These are phyloP conservation scores for Penicillium parvum DNA, from an alignment of 495 filamentous ascomycete species.

Conservation along the genomic window DNA sequence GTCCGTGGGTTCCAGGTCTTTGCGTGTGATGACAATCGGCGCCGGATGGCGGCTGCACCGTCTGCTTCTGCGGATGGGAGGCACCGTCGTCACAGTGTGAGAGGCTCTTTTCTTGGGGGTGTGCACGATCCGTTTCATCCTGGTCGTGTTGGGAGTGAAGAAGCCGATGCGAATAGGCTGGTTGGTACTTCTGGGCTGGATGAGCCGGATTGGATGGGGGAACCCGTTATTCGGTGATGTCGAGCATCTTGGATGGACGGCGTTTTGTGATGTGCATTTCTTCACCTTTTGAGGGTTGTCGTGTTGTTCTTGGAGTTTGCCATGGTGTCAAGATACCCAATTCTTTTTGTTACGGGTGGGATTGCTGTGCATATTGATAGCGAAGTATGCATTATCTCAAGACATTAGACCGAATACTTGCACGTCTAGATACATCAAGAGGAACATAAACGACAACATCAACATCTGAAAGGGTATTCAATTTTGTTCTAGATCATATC, in stretches of 20 bases:
- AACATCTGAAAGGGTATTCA: conserved; percentile 26
- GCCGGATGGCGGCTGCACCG: conserved; percentile 29
- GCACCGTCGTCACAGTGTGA: conserved; percentile 25
- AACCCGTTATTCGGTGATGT: conserved; percentile 49
- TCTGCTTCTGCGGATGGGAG: conserved; percentile 37
- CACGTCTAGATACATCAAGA: no score
- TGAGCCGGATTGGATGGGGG: conserved; percentile 59
- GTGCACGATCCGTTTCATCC: conserved; percentile 19
- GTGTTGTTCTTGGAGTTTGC: conserved; percentile 18
- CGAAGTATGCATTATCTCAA: neutral
- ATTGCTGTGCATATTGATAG: no score
- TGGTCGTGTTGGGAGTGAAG: conserved; percentile 17
- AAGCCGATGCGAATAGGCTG: conserved; percentile 23
- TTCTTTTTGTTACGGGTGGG: conserved; percentile 3
- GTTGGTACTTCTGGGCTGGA: conserved; percentile 30
- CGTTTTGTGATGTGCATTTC: conserved; percentile 6
- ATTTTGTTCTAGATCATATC: conserved; percentile 24
- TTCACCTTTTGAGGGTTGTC: conserved; percentile 2
- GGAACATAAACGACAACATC: neutral
- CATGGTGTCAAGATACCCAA: conserved; percentile 34
- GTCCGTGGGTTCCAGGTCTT: conserved; percentile 91
- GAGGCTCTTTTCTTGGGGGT: conserved; percentile 27
- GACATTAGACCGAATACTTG: no score
- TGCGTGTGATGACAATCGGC: conserved; percentile 57
- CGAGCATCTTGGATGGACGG: neutral